These are phyloP conservation scores for Exophiala oligosperma DNA, from an alignment of 2,329 filamentous ascomycete species.

Conservation along the genomic window DNA sequence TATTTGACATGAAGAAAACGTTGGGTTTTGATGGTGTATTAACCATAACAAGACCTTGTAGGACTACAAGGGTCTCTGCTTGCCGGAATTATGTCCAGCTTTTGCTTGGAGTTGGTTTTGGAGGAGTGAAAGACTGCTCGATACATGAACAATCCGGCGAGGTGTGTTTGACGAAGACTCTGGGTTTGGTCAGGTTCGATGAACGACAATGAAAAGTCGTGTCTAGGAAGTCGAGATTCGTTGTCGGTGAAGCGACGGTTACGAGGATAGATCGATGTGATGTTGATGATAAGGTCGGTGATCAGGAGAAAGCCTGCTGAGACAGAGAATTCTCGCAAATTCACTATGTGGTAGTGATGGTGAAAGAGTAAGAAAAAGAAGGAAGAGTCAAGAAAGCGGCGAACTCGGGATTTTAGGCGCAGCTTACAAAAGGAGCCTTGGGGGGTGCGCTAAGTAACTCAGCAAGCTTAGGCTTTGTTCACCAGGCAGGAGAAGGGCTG, in stretches of 20 bases:
- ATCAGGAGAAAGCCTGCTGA: conserved; percentile 22
- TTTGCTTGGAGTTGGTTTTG: conserved; percentile 89
- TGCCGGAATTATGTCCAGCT: conserved; percentile 97
- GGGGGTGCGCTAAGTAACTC: conserved; percentile 3
- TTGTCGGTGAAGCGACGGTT: not conserved
- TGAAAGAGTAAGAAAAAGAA: conserved; percentile 24
- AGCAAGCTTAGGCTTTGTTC: not conserved
- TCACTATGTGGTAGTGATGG: conserved; percentile 21
- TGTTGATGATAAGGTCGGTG: conserved; percentile 7
- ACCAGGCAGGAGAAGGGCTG: not conserved
- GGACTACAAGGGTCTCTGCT: conserved; percentile 89
- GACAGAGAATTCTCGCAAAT: conserved; percentile 16
- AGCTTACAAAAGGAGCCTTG: not conserved
- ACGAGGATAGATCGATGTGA: not conserved
- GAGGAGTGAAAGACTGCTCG: conserved; percentile 93
- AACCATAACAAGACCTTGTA: conserved; percentile 84
- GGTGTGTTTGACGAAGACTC: conserved; percentile 19
- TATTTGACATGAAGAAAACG: conserved; percentile 30
- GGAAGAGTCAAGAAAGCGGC: conserved; percentile 23
- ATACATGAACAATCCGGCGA: conserved; percentile 84
- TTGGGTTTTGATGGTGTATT: conserved; percentile 49
- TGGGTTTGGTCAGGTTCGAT: not conserved
- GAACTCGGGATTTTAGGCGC: conserved; percentile 10
- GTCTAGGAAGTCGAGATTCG: not conserved
- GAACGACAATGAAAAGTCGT: not conserved